Evolutionary conservation across 2,329 filamentous ascomycete genomes (phyloP).

Genomic region (Arachnopeziza araneosa): DNA sequence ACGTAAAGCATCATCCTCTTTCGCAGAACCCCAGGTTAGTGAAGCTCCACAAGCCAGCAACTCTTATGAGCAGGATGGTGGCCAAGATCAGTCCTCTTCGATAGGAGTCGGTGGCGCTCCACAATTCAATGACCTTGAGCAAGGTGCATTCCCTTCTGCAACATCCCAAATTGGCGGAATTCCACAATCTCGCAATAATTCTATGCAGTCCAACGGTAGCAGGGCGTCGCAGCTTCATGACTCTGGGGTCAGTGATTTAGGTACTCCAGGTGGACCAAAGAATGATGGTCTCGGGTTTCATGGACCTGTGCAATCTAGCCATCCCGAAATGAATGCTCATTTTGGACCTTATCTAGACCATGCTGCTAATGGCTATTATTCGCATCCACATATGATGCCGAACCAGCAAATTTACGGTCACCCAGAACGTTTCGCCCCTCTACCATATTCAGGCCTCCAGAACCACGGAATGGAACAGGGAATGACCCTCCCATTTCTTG

Average conservation of each 20-base stretch:
- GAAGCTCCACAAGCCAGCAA: no score
- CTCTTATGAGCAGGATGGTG: no score
- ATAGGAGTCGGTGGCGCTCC: no score
- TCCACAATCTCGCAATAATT: neutral
- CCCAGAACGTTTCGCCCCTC: neutral
- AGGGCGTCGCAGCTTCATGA: neutral
- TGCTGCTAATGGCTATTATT: neutral
- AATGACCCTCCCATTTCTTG: no score
- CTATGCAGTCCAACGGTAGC: neutral
- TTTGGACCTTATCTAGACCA: neutral
- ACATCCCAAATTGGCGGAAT: neutral
- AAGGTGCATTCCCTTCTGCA: neutral
- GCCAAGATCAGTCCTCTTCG: no score
- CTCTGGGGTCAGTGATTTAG: neutral
- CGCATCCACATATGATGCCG: neutral
- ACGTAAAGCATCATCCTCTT: no score
- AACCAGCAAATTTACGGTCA: neutral
- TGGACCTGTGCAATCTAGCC: no score
- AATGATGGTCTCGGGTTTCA: no score
- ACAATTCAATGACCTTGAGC: neutral
- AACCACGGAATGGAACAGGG: no score
- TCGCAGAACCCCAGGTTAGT: no score
- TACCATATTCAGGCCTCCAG: neutral
- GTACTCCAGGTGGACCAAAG: neutral
- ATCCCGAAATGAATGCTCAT: neutral